Percentiles rank a stretch among this genome's conserved stretches.
These are phyloP conservation scores for Cladosporium sp. DNA, from an alignment of 2,329 filamentous ascomycete genomes.

Conservation along the genomic window DNA sequence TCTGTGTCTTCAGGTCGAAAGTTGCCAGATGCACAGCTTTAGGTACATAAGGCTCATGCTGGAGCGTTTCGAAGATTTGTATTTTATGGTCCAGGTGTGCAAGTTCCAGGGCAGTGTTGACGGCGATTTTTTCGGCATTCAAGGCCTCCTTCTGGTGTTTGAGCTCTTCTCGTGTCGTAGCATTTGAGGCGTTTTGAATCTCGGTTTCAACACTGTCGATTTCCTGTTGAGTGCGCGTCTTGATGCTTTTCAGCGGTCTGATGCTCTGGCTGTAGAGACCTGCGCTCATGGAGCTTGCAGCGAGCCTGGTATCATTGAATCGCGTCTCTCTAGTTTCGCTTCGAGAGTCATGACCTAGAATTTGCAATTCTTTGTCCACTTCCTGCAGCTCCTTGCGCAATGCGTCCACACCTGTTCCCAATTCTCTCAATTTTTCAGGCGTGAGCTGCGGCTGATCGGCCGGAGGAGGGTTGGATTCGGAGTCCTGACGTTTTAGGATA, in stretches of 20 bases:
- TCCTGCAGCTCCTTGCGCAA: not conserved
- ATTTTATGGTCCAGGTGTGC: not conserved
- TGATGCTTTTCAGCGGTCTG: not conserved
- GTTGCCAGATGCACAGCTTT: slow-evolving; percentile 1
- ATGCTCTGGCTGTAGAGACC: not conserved
- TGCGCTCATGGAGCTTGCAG: not conserved
- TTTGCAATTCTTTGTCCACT: not conserved
- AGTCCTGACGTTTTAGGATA: not conserved
- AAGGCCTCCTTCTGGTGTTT: not conserved
- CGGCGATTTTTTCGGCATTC: not conserved
- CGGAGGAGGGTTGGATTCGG: not conserved
- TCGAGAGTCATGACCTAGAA: not conserved
- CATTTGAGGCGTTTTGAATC: not conserved
- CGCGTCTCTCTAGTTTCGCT: not conserved
- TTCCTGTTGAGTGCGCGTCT: not conserved
- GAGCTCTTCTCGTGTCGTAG: slow-evolving; percentile 5
- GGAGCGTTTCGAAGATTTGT: not conserved
- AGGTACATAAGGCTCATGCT: not conserved
- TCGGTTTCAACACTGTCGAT: not conserved
- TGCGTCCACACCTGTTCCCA: not conserved
- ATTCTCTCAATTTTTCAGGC: not conserved
- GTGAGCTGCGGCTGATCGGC: not conserved
- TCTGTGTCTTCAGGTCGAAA: not conserved
- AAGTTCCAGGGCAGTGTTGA: not conserved
- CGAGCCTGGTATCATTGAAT: slow-evolving; percentile 1